Percentiles rank a stretch among this genome's conserved stretches.
Evolutionary conservation across 352 stramenopile species (phyloP).

Genomic region (Albugo candida): DNA sequence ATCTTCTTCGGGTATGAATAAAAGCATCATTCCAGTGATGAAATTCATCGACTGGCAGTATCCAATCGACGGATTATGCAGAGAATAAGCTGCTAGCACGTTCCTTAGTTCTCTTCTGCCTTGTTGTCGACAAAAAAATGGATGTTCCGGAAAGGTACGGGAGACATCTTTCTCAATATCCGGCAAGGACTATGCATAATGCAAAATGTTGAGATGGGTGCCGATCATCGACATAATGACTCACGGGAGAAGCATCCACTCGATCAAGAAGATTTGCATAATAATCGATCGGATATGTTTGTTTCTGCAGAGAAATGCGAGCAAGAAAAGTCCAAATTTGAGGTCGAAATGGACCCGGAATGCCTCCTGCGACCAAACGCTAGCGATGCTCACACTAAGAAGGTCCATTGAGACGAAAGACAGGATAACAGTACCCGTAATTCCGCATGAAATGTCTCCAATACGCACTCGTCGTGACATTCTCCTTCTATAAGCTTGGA

Average conservation of each 20-base stretch:
- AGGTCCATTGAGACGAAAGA: neutral
- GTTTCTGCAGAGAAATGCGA: slow-evolving; percentile 15
- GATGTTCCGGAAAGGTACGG: slow-evolving; percentile 40
- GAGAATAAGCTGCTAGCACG: slow-evolving; percentile 30
- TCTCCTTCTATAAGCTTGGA: slow-evolving; percentile 5
- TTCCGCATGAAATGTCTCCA: neutral
- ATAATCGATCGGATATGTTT: slow-evolving; percentile 12
- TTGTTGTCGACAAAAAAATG: slow-evolving; percentile 21
- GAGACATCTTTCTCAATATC: slow-evolving; percentile 48
- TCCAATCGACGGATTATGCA: slow-evolving; percentile 30
- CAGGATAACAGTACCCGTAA: neutral
- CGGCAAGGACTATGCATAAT: slow-evolving; percentile 8
- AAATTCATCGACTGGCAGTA: slow-evolving; percentile 75
- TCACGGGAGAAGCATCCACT: slow-evolving; percentile 9
- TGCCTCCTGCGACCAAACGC: slow-evolving; percentile 19
- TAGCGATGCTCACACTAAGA: slow-evolving; percentile 3
- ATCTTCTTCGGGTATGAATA: slow-evolving; percentile 50
- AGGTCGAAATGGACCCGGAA: slow-evolving; percentile 19
- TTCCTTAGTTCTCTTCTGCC: slow-evolving; percentile 28
- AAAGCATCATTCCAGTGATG: slow-evolving; percentile 35
- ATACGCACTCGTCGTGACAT: neutral
- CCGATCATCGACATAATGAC: slow-evolving; percentile 2
- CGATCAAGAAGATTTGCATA: slow-evolving; percentile 12
- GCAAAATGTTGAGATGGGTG: neutral
- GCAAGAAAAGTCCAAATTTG: slow-evolving; percentile 21